Base-by-base conservation (phyloP, 495 filamentous ascomycete species). In the Peziza echinospora region DNA sequence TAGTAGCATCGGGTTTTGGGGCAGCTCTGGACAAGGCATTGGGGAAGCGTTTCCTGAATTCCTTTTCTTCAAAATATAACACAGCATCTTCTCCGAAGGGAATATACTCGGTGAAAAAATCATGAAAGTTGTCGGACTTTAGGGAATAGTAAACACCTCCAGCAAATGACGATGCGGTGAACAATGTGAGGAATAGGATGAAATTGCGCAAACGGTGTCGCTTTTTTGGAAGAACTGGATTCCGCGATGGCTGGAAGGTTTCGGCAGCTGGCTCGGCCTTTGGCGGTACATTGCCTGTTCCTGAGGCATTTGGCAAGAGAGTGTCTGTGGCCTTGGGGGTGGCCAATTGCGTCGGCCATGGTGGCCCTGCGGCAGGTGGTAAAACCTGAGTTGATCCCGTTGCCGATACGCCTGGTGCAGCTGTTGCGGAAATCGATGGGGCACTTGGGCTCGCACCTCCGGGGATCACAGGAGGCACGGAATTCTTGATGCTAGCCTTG, bases 71-170 rank as follows among this genome's bases (percentile, higher is more conserved):
- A 49, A 97, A 81, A 65, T 92, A 96, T n/a, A 91, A 73, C 22
- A 97, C 89, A 13, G 77, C 77, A 53, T 93, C 82, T 64, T 97
- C 89, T 45, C 87, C 91, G 49, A 83, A 93, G 2, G 89, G 89
- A 5, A 97, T 64, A 62, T 89, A 97, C 64, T 93, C 86, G 40
- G 91, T 96, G 67, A 97, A 97, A 66, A 96, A 93, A 59, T 97
- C 89, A 61, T 97, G 91, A 70, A 94, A 94, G 62, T 87, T 93
- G 66, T 97, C 89, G 51, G 77, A 89, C 63, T 85, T 75, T 49
- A 92, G 71, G 21, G 89, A 89, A 58, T 91, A 82, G 65, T 81
- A 92, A 43, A 93, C 75, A 42, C 86, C 83, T 49, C 83, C 84
- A 47, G 74, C 86, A 50, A 93, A 97, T 24, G 77, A 76, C 13